Base-by-base conservation (phyloP, 164 flowering plant genomes). In the Vitis labrusca region DNA sequence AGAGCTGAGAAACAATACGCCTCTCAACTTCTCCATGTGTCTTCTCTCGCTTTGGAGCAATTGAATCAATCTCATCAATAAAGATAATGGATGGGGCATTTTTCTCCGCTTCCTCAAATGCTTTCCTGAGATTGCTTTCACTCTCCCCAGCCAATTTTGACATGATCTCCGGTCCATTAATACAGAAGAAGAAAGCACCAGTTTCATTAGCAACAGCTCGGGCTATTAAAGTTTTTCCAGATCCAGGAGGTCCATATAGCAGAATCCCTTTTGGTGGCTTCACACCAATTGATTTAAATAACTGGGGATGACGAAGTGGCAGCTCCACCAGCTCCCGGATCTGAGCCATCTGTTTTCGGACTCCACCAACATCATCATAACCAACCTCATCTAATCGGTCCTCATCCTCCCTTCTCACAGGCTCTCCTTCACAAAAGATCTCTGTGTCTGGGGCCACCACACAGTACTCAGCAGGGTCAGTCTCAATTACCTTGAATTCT, bases 321-420 rank as follows among this genome's bases (percentile, higher is more conserved):
- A 91, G 89, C 82, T 91, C 97, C 60, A 91, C 97, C 23, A 89
- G 68, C 71, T 91, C 97, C 13, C 97, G 77, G 72, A 91, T 91
- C 81, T 89, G 94, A 65, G 94, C 97, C 97, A 92, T 92, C 82
- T 92, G 97, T 70, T 92, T 92, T 53, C 97, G 79, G 13, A 92
- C 97, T n/a, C 97, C 97, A 85, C 97, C 97, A 56, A 92, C 97
- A 85, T 92, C 97, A 79, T 92, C 97, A 81, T 92, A 92, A 59
- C 97, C 97, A 63, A 92, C 83, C 63, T 91, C 97, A 81, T 90
- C 95, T 65, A 90, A 73, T 64, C 95, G 76, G 58, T 90, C 84
- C 64, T 91, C 97, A 79, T 92, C 95, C 78, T 90, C 95, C 80
- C 95, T 83, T 74, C 77, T 84, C 19, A 92, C 85, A 27, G 93